These are phyloP conservation scores for Zasmidium cellare DNA, from an alignment of 2,329 filamentous ascomycete species.

Conservation along the genomic window DNA sequence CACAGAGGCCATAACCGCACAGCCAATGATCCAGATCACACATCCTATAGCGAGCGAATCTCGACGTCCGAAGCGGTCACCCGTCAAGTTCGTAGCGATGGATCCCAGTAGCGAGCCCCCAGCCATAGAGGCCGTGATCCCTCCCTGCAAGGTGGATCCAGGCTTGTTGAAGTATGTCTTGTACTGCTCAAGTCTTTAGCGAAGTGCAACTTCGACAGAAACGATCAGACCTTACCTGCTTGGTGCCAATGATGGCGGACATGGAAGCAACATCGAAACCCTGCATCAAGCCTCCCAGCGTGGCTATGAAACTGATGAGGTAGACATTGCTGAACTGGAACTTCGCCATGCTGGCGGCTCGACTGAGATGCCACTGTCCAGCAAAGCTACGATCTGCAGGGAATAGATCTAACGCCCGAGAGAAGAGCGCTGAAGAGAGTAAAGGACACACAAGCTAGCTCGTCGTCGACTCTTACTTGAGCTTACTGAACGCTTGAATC, in stretches of 20 bases:
- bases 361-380: neutral
- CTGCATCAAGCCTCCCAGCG: conserved; percentile 13
- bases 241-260: conserved; percentile 14
- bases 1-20: conserved; percentile 8
- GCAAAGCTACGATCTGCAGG: neutral
- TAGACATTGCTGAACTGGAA: conserved; percentile 14
- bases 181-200: conserved; percentile 8
- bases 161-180: conserved; percentile 15
- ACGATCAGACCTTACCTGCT: conserved; percentile 1
- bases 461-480: neutral
- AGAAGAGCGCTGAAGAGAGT: neutral
- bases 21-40: conserved; percentile 13
- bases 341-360: conserved; percentile 5
- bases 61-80: conserved; percentile 11
- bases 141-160: conserved; percentile 8
- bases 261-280: conserved; percentile 13
- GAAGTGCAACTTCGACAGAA: neutral
- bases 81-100: conserved; percentile 10
- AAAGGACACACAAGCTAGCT: neutral
- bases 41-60: conserved; percentile 11
- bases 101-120: conserved; percentile 11
- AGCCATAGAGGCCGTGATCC: conserved; percentile 14
- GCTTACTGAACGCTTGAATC: neutral
- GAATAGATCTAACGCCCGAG: neutral
- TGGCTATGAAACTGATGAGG: conserved; percentile 12